Evolutionary conservation across 768 basidiomycete genomes (phyloP).

Genomic region (Mycena albidolilacea): DNA sequence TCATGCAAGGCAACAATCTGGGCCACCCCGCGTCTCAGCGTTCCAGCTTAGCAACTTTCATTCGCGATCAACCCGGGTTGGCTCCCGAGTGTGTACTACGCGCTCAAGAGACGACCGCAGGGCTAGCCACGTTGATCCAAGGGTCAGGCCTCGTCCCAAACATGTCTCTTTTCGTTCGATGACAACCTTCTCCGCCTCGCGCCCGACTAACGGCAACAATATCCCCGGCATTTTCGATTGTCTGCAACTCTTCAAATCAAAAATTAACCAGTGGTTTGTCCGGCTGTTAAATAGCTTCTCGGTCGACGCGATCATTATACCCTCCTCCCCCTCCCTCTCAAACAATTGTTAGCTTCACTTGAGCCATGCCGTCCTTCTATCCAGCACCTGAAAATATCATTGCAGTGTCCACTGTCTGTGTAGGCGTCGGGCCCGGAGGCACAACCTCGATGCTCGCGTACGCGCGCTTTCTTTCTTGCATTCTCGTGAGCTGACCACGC

Average conservation of each 20-base stretch:
- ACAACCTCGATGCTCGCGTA: slow-evolving; percentile 89
- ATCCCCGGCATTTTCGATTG: slow-evolving; percentile 43
- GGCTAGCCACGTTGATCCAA: slow-evolving; percentile 27
- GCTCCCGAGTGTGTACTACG: slow-evolving; percentile 16
- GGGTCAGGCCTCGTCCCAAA: slow-evolving; percentile 36
- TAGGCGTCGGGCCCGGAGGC: slow-evolving; percentile 73
- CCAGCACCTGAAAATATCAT: slow-evolving; percentile 63
- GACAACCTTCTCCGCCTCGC: slow-evolving; percentile 46
- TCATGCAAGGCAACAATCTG: slow-evolving; percentile 2
- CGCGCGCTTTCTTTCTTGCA: slow-evolving; percentile 45
- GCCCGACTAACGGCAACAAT: slow-evolving; percentile 46
- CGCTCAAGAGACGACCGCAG: slow-evolving; percentile 28
- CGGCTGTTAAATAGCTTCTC: slow-evolving; percentile 38
- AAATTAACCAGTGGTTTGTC: slow-evolving; percentile 33
- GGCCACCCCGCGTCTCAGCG: slow-evolving; percentile 27
- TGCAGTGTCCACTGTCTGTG: slow-evolving; percentile 75
- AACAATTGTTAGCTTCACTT: slow-evolving; percentile 19
- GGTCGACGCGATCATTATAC: slow-evolving; percentile 18
- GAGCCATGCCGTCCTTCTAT: slow-evolving; percentile 51
- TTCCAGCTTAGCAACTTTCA: slow-evolving; percentile 35
- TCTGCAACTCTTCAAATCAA: slow-evolving; percentile 23
- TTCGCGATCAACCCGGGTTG: slow-evolving; percentile 35
- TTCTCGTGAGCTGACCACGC: slow-evolving; percentile 13
- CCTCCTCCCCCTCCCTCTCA: slow-evolving; percentile 28
- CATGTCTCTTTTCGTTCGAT: slow-evolving; percentile 49